Base-by-base conservation (phyloP, 345 rosid genomes). In the Turritis glabra region DNA sequence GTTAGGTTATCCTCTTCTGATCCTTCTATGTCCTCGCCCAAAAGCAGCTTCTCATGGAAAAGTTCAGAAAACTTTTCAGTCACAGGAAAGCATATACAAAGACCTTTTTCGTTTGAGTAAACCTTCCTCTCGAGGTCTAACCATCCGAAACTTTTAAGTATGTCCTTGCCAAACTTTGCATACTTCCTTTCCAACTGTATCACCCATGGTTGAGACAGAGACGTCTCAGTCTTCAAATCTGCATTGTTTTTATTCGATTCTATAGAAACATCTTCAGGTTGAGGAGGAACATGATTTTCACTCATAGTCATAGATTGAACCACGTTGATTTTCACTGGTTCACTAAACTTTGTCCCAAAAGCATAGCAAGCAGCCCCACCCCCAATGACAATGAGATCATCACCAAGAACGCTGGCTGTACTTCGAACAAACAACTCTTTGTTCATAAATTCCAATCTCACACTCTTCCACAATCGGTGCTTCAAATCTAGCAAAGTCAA, bases 351-450 rank as follows among this genome's bases (percentile, higher is more conserved):
- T 43, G 98, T 84, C 80, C 98, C 98, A 87, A 91, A 94, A 32
- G 97, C 97, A 81, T 90, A 90, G 81, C 98, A 94, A 69, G 98
- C 88, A 72, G 95, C 93, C 64, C 97, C 97, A 69, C 98, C 98
- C 17, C 97, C 98, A 78, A 94, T 77, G 79, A 87, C 52, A 3
- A 90, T 73, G 71, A 91, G 95, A 81, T 88, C 85, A 82, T 90
- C 87, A 15, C 86, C 87, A 63, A 89, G 78, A 78, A 94, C 82
- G 57, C 76, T 89, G 76, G 86, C 82, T 22, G 96, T 85, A 82
- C 82, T 74, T 33, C 98, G 93, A 32, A 91, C 96, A 72, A 91
- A 82, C 61, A 94, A 71, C 41, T 88, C 92, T 77, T 80, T 80
- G 83, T 86, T 84, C 70, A 84, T 73, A 63, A 81, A 91, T 74